Conservation (phyloP, 1,284 basidiomycete species). For the Gomphus bonarii region DNA sequence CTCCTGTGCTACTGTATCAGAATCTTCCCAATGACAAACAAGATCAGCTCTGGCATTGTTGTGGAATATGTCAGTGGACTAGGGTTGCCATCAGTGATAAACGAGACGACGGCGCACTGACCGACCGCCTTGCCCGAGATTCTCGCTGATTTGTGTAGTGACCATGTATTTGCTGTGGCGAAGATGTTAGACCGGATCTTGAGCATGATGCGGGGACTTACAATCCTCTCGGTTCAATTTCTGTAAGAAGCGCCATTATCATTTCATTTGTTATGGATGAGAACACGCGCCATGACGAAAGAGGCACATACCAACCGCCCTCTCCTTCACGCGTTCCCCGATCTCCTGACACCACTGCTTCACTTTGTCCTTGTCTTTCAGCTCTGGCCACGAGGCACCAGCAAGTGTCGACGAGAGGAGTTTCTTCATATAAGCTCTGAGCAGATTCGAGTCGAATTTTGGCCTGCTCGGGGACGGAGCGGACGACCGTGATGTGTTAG, state of each 20-base stretch:
- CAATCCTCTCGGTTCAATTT: conserved; percentile 71
- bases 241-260: conserved; percentile 20
- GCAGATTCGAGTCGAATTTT: conserved; percentile 59
- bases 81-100: background rate
- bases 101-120: conserved; percentile 24
- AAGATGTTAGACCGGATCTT: background rate
- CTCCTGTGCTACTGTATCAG: conserved; percentile 58
- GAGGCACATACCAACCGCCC: conserved; percentile 48
- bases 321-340: conserved; percentile 68
- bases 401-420: conserved; percentile 59
- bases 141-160: conserved; percentile 72
- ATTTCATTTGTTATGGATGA: conserved; percentile 8
- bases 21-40: conserved; percentile 68
- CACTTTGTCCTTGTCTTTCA: conserved; percentile 55
- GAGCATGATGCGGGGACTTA: conserved; percentile 30
- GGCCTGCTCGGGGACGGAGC: conserved; percentile 30
- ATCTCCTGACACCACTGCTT: conserved; percentile 74
- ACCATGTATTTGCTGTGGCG: conserved; percentile 66
- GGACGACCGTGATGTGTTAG: conserved; percentile 37
- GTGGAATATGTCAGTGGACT: background rate
- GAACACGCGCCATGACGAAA: background rate
- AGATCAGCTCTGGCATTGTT: conserved; percentile 41
- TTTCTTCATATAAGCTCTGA: conserved; percentile 71
- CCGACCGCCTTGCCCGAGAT: conserved; percentile 71
- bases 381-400: conserved; percentile 51